Evolutionary conservation across 73 alveolate species (phyloP), one percentile per base, ranked within the genome.

Genomic region (Symbiodinium pilosum): DNA sequence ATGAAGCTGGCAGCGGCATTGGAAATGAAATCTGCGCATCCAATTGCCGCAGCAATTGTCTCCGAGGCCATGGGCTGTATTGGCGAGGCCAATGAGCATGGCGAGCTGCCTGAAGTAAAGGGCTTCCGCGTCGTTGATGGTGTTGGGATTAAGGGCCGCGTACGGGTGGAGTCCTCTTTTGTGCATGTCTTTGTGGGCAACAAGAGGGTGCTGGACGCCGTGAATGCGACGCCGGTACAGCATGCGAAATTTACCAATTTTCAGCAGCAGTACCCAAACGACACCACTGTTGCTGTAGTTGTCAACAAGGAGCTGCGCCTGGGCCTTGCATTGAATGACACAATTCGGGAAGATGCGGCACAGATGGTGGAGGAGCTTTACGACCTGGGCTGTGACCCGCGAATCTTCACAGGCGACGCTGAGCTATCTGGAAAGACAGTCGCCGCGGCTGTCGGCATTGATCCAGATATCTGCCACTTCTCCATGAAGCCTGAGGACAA

Each of bases 21-120:
- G 69, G 94, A 87, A 52, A 59, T 87, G 94, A 86, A 87, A 87
- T 87, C 94, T 8, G 94, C 94, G 12, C 94, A 87, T 24, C 94
- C 94, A 7, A 87, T 87, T 26, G 20, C 86, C 0, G 94, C 94
- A 3, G 94, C 94, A 32, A 87, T 87, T 20, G 94, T 87, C 36
- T 87, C 94, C 26, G 41, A 40, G 32, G 94, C 94, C 34, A 54
- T 87, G 21, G 94, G 94, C 81, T 87, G 94, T 39, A 32, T 87
- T 34, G 94, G 94, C 30, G 94, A 87, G 38, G 94, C 94, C 16
- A 52, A 47, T 3, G 94, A 87, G 64, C 9, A 40, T 7, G 64
- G 44, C n/a, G 43, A 56, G 47, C 83, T 86, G 28, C 94, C 94
- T 20, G 71, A 36, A 54, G 94, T 87, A 54, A 87, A 56, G 86